phyloP scores from a whole-genome alignment of 1,139 yeast species.

The Geotrichum bryndzae region DNA sequence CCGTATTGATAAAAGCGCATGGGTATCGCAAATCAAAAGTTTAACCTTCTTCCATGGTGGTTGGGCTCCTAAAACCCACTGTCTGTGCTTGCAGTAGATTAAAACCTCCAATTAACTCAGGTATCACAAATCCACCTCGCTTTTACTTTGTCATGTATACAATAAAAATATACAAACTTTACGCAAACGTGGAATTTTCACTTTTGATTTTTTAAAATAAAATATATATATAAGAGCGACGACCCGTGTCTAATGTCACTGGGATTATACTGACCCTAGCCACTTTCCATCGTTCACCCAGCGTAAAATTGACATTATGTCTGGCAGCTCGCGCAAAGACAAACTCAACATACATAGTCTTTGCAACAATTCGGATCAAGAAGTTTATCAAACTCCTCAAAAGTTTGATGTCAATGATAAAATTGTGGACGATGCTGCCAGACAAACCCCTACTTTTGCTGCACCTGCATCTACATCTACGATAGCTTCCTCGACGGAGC shows the following conservation, averaged over 20 bases:
- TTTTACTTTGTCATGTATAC: not conserved
- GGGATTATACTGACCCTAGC: not conserved
- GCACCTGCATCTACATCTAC: not conserved
- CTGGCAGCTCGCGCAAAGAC: not conserved
- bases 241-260: not conserved
- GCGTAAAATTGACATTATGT: not conserved
- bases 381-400: not conserved
- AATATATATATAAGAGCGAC: not conserved
- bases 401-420: not conserved
- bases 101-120: not conserved
- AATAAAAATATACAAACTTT: not conserved
- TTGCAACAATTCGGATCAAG: not conserved
- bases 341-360: not conserved
- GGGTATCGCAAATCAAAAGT: not conserved
- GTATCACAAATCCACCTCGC: not conserved
- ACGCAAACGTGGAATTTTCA: not conserved
- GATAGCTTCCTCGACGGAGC: not conserved
- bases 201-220: not conserved
- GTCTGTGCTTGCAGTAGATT: not conserved
- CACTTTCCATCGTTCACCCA: not conserved
- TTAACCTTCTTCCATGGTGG: not conserved
- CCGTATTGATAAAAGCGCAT: not conserved
- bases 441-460: not conserved
- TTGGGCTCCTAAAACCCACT: not conserved
- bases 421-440: not conserved